Conservation (phyloP, 441 rosid genomes). For the Erysimum cheiri region DNA sequence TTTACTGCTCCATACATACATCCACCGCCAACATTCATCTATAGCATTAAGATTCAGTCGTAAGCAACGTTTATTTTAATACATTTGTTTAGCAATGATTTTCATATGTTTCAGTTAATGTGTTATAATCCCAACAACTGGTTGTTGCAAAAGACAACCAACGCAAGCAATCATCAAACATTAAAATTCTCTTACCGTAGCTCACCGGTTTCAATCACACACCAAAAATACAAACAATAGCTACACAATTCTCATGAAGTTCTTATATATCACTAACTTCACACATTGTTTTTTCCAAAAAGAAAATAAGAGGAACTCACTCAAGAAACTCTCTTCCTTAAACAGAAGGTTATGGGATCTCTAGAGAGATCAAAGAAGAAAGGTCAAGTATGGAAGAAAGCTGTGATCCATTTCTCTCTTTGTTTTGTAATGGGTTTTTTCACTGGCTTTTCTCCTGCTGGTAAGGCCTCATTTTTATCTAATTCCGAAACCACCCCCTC, state of each 20-base stretch:
- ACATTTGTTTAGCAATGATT: constrained; percentile 3
- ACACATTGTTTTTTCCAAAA: constrained; percentile 9
- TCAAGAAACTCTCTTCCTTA: constrained; percentile 7
- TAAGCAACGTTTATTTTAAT: constrained; percentile 33
- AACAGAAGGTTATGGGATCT: constrained; percentile 42
- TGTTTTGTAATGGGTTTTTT: constrained; percentile 95
- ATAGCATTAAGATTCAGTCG: constrained; percentile 26
- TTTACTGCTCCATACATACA: constrained; percentile 17
- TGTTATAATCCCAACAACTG: constrained; percentile 46
- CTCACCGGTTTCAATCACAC: constrained; percentile 45
- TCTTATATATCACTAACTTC: constrained; percentile 37
- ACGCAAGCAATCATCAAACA: constrained; percentile 43
- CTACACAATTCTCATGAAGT: not conserved
- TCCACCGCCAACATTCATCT: constrained; percentile 17
- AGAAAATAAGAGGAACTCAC: not conserved
- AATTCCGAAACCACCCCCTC: constrained; percentile 15
- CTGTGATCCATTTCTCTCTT: constrained; percentile 71
- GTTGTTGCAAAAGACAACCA: constrained; percentile 42
- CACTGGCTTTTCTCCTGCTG: constrained; percentile 82
- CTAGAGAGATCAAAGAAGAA: constrained; percentile 85
- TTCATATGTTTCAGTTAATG: constrained; percentile 35
- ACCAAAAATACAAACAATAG: constrained; percentile 31
- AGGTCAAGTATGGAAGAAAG: constrained; percentile 82
- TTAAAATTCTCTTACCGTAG: constrained; percentile 20
- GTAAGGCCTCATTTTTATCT: constrained; percentile 55